A percentile compares a stretch with the other conserved stretches of the same genome.
These are phyloP conservation scores for Colletotrichum phormii DNA, from an alignment of 2,329 filamentous ascomycete species.

Conservation along the genomic window DNA sequence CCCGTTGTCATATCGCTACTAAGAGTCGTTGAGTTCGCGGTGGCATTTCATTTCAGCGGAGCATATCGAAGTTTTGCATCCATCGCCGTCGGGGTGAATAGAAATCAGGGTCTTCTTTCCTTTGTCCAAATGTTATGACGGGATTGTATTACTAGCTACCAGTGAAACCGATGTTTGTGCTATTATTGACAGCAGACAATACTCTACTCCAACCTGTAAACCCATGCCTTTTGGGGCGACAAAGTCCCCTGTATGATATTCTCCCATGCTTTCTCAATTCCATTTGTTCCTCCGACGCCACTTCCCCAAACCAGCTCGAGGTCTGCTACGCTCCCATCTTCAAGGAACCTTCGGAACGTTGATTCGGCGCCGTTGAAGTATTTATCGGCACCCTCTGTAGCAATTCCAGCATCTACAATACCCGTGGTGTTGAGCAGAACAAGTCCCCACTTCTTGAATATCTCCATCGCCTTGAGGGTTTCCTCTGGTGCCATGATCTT, in stretches of 20 bases:
- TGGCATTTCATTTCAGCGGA: too few relatives aligned
- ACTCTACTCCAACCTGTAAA: slow-evolving; percentile 6
- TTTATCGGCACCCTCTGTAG: slow-evolving; percentile 9
- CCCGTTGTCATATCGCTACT: too few relatives aligned
- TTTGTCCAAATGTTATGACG: too few relatives aligned
- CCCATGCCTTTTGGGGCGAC: slow-evolving; percentile 13
- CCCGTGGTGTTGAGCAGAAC: slow-evolving; percentile 33
- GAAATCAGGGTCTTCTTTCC: too few relatives aligned
- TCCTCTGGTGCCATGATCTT: background rate
- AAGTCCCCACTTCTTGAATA: slow-evolving; percentile 1
- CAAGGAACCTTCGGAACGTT: slow-evolving; percentile 24
- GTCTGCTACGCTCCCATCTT: background rate
- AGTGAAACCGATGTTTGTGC: too few relatives aligned
- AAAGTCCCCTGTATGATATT: slow-evolving; percentile 19
- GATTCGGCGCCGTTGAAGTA: background rate
- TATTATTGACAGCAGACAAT: fast-evolving
- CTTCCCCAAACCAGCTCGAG: slow-evolving; percentile 26
- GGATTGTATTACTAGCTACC: too few relatives aligned
- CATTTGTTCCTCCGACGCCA: slow-evolving; percentile 13
- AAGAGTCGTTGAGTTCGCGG: too few relatives aligned
- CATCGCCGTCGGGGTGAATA: too few relatives aligned
- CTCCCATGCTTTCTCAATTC: slow-evolving; percentile 28
- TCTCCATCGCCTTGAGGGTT: background rate
- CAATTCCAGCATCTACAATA: slow-evolving; percentile 27
- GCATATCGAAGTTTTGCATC: too few relatives aligned